Conservation (phyloP, 2,329 filamentous ascomycete genomes). For the Apiospora saccharicola region DNA sequence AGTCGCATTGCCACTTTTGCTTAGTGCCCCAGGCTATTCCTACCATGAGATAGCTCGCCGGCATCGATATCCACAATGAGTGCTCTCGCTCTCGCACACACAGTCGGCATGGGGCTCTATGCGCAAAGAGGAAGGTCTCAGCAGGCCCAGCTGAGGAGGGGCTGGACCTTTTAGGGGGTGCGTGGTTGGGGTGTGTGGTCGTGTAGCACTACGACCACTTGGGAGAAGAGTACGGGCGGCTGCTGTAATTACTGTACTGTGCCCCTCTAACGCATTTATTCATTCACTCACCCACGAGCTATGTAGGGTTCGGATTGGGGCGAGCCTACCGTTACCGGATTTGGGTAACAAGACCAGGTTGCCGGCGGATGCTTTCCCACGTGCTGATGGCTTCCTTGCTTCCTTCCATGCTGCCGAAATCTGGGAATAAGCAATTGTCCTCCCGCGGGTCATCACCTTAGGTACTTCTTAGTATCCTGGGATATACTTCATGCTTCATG, state of each 20-base stretch:
- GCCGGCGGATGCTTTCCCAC: not conserved
- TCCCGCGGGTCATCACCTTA: not conserved
- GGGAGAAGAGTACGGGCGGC: not conserved
- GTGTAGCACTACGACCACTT: not conserved
- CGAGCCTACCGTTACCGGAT: not conserved
- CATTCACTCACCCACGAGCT: not conserved
- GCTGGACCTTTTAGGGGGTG: not conserved
- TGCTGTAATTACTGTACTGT: not conserved
- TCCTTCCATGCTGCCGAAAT: not conserved
- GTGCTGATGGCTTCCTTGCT: not conserved
- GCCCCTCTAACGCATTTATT: not conserved
- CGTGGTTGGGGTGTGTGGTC: not conserved
- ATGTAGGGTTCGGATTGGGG: not conserved
- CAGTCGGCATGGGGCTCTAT: not conserved
- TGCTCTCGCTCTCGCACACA: not conserved
- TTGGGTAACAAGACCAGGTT: not conserved
- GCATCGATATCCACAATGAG: not conserved
- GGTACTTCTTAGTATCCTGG: not conserved
- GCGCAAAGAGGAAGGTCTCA: slow-evolving; percentile 7
- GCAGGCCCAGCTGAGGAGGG: not conserved
- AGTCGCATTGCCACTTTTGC: slow-evolving; percentile 9
- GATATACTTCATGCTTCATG: not conserved
- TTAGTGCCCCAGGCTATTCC: not conserved
- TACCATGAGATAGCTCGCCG: not conserved
- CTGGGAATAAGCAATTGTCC: not conserved